These are phyloP conservation scores for Nicotiana obtusifolia DNA, from an alignment of 257 asterid species.

Conservation along the genomic window DNA sequence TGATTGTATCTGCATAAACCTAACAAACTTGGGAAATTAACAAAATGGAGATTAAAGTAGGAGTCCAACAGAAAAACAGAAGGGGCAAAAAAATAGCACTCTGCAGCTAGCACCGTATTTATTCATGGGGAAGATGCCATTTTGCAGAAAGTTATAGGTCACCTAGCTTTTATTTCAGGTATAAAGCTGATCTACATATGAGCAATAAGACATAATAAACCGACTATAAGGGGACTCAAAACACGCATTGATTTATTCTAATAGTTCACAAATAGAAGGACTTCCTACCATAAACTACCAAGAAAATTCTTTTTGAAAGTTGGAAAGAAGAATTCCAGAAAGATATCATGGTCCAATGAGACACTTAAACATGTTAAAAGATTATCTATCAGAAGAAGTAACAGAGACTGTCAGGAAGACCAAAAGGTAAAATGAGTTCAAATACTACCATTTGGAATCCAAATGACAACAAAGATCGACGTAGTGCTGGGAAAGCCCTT, in stretches of 20 bases:
- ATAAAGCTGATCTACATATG: background rate
- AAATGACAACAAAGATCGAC: background rate
- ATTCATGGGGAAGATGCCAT: background rate
- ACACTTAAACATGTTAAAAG: background rate
- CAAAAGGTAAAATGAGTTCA: background rate
- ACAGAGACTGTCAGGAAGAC: background rate
- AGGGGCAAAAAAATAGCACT: background rate
- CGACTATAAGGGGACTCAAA: background rate
- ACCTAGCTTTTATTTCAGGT: background rate
- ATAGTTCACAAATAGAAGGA: background rate
- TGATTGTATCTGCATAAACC: background rate
- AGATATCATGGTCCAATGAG: background rate
- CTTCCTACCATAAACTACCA: background rate
- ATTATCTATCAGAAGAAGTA: background rate
- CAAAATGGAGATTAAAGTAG: background rate
- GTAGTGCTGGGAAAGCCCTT: background rate
- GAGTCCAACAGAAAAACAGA: background rate
- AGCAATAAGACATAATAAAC: background rate
- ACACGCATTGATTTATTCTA: background rate
- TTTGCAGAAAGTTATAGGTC: background rate
- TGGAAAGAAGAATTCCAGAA: slow-evolving; percentile 1
- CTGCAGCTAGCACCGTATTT: slow-evolving; percentile 3
- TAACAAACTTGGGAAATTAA: background rate
- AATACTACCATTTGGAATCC: background rate
- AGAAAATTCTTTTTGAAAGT: background rate